Base-by-base conservation (phyloP, 805 yeast genomes). In the Wickerhamiella siamensis region DNA sequence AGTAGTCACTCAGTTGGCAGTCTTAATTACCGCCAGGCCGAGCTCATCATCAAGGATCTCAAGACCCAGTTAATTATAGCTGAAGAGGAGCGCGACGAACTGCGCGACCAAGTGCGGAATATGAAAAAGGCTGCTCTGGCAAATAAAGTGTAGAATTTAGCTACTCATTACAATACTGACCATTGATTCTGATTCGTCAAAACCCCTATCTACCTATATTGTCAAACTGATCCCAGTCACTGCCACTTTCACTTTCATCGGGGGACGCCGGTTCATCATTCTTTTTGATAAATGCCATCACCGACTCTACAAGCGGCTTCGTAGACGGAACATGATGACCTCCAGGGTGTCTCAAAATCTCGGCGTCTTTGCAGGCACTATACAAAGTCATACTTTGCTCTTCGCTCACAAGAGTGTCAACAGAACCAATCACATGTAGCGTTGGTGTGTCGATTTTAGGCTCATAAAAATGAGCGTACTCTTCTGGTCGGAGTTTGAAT, bases 271-370 rank as follows among this genome's bases (percentile, higher is more conserved):
- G 35, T 2, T 15, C 22, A 33, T 24, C 40, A 5, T 31, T 31
- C 4, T 35, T 26, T 5, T 40, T 22, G 29, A 53, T 44, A 52
- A 63, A 64, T 6, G 50, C 49, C 3, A 51, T 48, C 6, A 63
- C 61, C 3, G 53, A 47, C 9, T 48, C 51, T 12, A 63, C 51
- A 39, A 66, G 59, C 43, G 70, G 73, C 59, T 81, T 82, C 39
- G 86, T 79, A 61, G 83, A 84, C 22, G 97, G 98, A 37, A 88
- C 95, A 63, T 81, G 86, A 57, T 88, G 98, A 1, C 97, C 96
- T 46, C 98, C 97, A 8, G 96, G 96, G 55, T 88, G 98, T 48
- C 73, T 79, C 45, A 79, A 63, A 12, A 64, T 53, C 4, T 61
- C 66, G 4, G 81, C 63, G 19, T 60, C 55, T 22, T 60, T 65